phyloP scores from a whole-genome alignment of 768 basidiomycete species.

The Floccularia luteovirens region DNA sequence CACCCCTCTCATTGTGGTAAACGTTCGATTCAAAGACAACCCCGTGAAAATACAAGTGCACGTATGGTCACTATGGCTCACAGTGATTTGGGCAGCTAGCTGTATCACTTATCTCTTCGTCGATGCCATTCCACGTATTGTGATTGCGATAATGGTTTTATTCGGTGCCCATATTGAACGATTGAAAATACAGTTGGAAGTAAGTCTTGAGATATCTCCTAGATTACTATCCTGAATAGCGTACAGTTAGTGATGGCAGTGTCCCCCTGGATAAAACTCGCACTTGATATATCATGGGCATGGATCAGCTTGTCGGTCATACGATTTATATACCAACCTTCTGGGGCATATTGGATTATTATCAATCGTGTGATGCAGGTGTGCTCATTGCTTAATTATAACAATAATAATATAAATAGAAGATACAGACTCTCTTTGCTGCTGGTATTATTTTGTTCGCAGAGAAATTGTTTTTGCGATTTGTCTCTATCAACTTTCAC shows the following conservation, averaged over 20 bases:
- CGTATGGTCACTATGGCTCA: slow-evolving; percentile 61
- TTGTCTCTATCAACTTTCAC: slow-evolving; percentile 78
- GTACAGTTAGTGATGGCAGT: slow-evolving; percentile 59
- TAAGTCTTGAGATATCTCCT: slow-evolving; percentile 16
- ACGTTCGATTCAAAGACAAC: slow-evolving; percentile 48
- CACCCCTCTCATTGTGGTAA: slow-evolving; percentile 62
- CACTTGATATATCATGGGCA: slow-evolving; percentile 58
- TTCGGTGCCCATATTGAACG: slow-evolving; percentile 59
- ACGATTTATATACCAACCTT: slow-evolving; percentile 47
- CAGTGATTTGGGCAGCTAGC: slow-evolving; percentile 56
- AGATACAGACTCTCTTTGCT: slow-evolving; percentile 33
- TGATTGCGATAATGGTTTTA: slow-evolving; percentile 44
- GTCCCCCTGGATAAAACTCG: slow-evolving; percentile 62
- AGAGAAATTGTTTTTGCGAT: slow-evolving; percentile 57
- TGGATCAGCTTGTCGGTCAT: slow-evolving; percentile 71
- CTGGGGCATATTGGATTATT: slow-evolving; percentile 58
- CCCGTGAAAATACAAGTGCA: slow-evolving; percentile 47
- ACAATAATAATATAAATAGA: not conserved
- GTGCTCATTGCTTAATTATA: slow-evolving; percentile 6
- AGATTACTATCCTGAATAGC: not conserved
- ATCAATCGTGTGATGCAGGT: slow-evolving; percentile 71
- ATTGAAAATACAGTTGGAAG: slow-evolving; percentile 64
- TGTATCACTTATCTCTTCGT: slow-evolving; percentile 59
- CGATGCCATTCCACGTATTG: slow-evolving; percentile 50
- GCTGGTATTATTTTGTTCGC: slow-evolving; percentile 32